Base-by-base conservation (phyloP, 225 moss, liverwort and hornwort species). In the Polytrichum formosum region DNA sequence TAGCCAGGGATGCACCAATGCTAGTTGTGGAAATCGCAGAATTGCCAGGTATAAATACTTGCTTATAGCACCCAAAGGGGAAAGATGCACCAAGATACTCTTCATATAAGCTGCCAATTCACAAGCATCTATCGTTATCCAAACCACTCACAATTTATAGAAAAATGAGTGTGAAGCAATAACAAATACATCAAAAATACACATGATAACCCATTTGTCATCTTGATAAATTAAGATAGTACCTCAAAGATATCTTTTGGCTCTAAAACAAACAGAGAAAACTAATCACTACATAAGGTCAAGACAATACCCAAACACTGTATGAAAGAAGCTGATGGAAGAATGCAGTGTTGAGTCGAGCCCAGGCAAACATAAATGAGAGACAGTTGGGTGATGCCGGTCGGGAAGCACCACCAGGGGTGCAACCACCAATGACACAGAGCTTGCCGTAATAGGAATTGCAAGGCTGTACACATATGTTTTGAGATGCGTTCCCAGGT, bases 51-150 rank as follows among this genome's bases (percentile, higher is more conserved):
- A 98, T 84, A 70, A 98, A 98, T 2, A 94, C 97, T 81, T 98
- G 97, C 78, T 98, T 94, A 77, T 94, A 98, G 70, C 84, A 93
- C 65, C 83, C 93, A 87, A 92, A 94, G 53, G 94, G 96, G 76
- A 97, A 97, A 70, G 89, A 83, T 68, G 93, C 92, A 67, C 96
- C 96, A 55, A 97, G 83, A 77, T 97, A 94, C 74, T 97, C 96
- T 82, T 97, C 92, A 72, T 91, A 97, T 29, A 87, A 75, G 75
- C 96, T 95, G 81, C 78, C 73, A 87, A 74, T 70, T 28, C 4
- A 25, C 54, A 62, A 19, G 28, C 55, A 54, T 46, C 46, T 25
- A 28, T 16, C 4, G 16, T 46, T 46, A 46, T 33, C 46, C 46
- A 46, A 46, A 46, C 46, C 46, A 46, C 46, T 46, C 46, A 46